A percentile compares a stretch with the other conserved stretches of the same genome.
Conservation (phyloP, 441 rosid genomes). For the Jatropha multifida region DNA sequence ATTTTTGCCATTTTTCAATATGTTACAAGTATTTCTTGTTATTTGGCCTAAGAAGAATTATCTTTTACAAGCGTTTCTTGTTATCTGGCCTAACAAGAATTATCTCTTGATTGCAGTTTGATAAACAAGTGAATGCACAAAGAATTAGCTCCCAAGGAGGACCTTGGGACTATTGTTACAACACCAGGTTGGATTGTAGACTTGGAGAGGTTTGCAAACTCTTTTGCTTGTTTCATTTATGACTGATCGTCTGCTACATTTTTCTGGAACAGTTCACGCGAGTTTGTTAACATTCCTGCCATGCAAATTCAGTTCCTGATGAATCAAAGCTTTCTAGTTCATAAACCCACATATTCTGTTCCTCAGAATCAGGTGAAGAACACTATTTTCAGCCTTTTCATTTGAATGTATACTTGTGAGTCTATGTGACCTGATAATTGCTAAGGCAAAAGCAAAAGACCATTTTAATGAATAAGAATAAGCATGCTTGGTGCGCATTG, state of each 20-base stretch:
- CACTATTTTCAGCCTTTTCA: neutral
- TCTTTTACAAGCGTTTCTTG: neutral
- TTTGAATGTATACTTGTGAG: slow-evolving; percentile 9
- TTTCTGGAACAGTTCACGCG: slow-evolving; percentile 25
- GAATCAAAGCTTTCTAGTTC: slow-evolving; percentile 33
- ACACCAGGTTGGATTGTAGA: slow-evolving; percentile 32
- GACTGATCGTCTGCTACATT: slow-evolving; percentile 9
- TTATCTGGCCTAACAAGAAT: neutral
- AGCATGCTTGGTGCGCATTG: neutral
- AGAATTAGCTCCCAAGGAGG: slow-evolving; percentile 26
- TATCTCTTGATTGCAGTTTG: slow-evolving; percentile 30
- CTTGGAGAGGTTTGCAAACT: neutral
- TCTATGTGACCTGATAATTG: neutral
- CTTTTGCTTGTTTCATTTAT: slow-evolving; percentile 1
- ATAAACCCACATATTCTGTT: slow-evolving; percentile 26
- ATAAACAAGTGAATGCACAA: slow-evolving; percentile 30
- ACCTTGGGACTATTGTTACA: slow-evolving; percentile 37
- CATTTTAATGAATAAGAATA: neutral
- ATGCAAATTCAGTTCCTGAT: slow-evolving; percentile 23
- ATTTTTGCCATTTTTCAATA: neutral
- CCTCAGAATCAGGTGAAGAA: slow-evolving; percentile 25
- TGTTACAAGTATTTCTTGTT: neutral
- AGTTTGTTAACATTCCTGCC: slow-evolving; percentile 24
- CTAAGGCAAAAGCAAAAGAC: neutral
- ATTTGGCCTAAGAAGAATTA: neutral